Evolutionary conservation across 108 stramenopile species (phyloP).

Genomic region (Seminavis robusta): DNA sequence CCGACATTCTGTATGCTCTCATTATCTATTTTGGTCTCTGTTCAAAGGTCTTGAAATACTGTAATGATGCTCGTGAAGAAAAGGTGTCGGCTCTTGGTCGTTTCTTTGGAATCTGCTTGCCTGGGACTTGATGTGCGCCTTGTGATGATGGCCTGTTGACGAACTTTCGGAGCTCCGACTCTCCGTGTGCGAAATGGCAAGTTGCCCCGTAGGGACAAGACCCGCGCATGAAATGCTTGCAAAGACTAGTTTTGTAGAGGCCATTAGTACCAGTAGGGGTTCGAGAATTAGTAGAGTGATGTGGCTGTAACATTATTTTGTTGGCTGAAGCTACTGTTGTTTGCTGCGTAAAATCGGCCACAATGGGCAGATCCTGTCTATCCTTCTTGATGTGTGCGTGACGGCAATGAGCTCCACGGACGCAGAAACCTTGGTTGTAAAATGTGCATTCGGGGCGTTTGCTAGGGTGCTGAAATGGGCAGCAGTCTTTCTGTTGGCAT

Average conservation of each 20-base stretch:
- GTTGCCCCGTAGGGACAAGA: constrained; percentile 85
- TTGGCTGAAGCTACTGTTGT: constrained; percentile 80
- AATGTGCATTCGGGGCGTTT: constrained; percentile 91
- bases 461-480: constrained; percentile 88
- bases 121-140: no score
- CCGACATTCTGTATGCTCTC: no score
- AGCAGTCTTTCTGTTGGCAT: constrained; percentile 89
- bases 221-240: constrained; percentile 86
- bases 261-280: no score
- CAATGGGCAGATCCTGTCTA: constrained; percentile 63
- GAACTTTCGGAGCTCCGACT: constrained; percentile 64
- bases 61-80: no score
- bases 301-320: constrained; percentile 31
- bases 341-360: constrained; percentile 86
- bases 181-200: constrained; percentile 88
- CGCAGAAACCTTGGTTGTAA: constrained; percentile 93
- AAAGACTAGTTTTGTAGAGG: constrained; percentile 84
- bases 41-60: no score
- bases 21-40: no score
- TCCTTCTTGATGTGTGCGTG: constrained; percentile 81
- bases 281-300: constrained; percentile 82
- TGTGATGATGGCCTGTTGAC: no score
- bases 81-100: no score
- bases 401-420: constrained; percentile 89
- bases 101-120: no score